A percentile compares a stretch with the other conserved stretches of the same genome.
These are phyloP conservation scores for Sisymbrium altissimum DNA, from an alignment of 345 rosid genomes.

Conservation along the genomic window DNA sequence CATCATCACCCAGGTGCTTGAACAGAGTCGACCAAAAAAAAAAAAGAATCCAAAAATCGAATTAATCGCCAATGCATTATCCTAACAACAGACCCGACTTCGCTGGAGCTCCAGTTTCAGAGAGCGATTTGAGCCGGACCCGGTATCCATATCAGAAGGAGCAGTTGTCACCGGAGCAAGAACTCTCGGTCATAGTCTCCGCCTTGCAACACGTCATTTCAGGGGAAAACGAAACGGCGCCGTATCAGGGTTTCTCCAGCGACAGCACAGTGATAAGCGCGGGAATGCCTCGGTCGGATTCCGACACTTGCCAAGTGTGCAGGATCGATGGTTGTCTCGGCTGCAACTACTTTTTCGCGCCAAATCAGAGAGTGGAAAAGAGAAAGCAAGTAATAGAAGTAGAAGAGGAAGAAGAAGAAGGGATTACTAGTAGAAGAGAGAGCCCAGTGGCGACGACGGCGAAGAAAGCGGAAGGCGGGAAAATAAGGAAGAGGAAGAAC, in stretches of 20 bases:
- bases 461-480: conserved; percentile 25
- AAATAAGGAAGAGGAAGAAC: conserved; percentile 37
- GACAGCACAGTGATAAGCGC: conserved; percentile 34
- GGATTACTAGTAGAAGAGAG: not conserved
- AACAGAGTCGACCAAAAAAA: not conserved
- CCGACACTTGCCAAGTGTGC: conserved; percentile 62
- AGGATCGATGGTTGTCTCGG: conserved; percentile 66
- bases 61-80: conserved; percentile 33
- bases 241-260: not conserved
- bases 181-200: conserved; percentile 60
- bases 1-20: conserved; percentile 4
- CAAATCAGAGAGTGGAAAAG: conserved; percentile 27
- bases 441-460: not conserved
- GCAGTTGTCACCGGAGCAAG: conserved; percentile 56
- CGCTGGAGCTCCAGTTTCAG: conserved; percentile 9
- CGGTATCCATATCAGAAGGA: conserved; percentile 21
- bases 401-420: not conserved
- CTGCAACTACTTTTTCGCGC: conserved; percentile 74
- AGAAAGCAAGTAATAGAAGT: not conserved
- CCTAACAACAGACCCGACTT: conserved; percentile 32
- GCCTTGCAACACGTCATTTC: conserved; percentile 37
- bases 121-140: not conserved
- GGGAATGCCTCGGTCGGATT: conserved; percentile 38
- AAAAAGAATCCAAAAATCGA: not conserved
- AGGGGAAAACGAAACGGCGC: conserved; percentile 15